Evolutionary conservation across 257 asterid genomes (phyloP).

Genomic region (Mentha longifolia): DNA sequence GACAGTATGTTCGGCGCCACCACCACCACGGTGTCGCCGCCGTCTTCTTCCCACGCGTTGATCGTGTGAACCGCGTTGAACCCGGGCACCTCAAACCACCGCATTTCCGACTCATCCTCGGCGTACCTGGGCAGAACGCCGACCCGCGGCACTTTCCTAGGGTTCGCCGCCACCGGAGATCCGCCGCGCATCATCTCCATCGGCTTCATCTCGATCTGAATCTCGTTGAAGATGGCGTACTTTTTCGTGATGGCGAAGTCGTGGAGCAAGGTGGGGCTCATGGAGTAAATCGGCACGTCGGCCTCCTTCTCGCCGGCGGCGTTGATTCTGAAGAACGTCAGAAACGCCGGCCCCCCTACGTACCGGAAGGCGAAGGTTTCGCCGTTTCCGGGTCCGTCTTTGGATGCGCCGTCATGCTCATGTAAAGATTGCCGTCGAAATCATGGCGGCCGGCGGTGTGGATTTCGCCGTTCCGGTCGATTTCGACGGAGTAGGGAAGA

Average conservation of each 20-base stretch:
- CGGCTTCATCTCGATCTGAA: background rate
- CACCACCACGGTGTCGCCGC: background rate
- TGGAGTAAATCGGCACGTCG: constrained; percentile 4
- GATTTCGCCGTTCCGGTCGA: background rate
- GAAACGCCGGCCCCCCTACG: background rate
- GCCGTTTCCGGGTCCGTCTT: background rate
- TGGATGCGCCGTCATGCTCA: background rate
- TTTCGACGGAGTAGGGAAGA: background rate
- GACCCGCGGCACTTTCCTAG: background rate
- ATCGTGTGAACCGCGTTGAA: background rate
- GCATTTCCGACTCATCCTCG: background rate
- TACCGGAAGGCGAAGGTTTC: background rate
- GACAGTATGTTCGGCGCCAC: background rate
- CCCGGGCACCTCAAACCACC: background rate
- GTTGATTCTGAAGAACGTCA: background rate
- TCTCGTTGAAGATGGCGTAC: background rate
- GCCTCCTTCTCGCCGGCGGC: background rate
- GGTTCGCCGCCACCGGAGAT: background rate
- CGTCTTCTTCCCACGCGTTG: constrained; percentile 8
- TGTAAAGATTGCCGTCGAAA: background rate
- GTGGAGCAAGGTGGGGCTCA: background rate
- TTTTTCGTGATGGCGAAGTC: background rate
- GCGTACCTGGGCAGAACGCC: background rate
- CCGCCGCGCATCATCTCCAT: background rate
- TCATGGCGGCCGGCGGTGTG: background rate